Evolutionary conservation across 257 asterid genomes (phyloP).

Genomic region (Solanum clarkiae): DNA sequence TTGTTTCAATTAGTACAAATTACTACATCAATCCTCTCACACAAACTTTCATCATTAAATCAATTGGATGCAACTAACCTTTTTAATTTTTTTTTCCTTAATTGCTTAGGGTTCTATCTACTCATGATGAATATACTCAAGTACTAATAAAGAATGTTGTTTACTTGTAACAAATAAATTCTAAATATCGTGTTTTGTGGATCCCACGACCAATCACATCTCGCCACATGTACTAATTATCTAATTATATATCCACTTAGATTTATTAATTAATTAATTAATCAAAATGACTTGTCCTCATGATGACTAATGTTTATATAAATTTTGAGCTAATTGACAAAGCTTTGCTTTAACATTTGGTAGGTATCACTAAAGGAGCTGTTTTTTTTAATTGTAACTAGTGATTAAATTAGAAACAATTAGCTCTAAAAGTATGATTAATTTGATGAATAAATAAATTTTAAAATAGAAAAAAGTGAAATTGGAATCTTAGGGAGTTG

Average conservation of each 20-base stretch:
- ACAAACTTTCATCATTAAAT: conserved; percentile 12
- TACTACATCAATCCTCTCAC: background rate
- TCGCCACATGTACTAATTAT: background rate
- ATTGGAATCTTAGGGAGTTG: background rate
- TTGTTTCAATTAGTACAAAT: background rate
- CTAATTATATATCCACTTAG: background rate
- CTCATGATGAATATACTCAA: conserved; percentile 28
- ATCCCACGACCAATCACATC: background rate
- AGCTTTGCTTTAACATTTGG: conserved; percentile 16
- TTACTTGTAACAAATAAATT: background rate
- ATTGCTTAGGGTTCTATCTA: conserved; percentile 28
- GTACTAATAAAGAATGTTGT: conserved; percentile 11
- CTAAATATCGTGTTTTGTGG: background rate
- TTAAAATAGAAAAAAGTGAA: background rate
- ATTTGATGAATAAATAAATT: background rate
- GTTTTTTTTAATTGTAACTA: background rate
- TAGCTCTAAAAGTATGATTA: background rate
- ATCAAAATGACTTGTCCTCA: background rate
- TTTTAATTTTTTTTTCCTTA: background rate
- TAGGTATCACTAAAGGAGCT: background rate
- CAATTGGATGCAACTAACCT: conserved; percentile 12
- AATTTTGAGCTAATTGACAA: conserved; percentile 13
- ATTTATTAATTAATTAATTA: background rate
- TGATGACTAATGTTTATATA: conserved; percentile 21
- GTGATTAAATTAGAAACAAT: conserved; percentile 7